Evolutionary conservation across 768 basidiomycete species (phyloP), one percentile per base, ranked within the genome.

Genomic region (Saitozyma podzolica): DNA sequence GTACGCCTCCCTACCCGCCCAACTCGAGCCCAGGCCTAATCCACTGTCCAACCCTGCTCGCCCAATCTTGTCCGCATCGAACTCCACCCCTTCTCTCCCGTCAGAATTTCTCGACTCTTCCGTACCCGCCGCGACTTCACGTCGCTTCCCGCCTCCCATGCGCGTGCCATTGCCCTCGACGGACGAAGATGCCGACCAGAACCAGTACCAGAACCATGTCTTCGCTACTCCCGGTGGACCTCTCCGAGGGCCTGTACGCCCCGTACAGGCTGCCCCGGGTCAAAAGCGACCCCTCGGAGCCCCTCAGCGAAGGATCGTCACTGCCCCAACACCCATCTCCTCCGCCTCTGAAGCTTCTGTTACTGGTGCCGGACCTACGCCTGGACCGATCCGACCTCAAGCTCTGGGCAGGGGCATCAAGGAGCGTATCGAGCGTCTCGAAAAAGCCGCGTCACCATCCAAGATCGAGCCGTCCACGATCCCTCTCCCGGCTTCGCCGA

Each of bases 261-360:
- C 49, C n/a, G 16, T 54, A 10, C 61, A 42, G 19, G 19, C 45
- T n/a, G 11, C 9, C 1, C 47, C 41, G 1, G 42, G 16, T 3
- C 19, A 14, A 9, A 50, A 61, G 42, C 56, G 67, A n/a, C 51
- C 50, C 37, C 50, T 75, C 16, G 74, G 74, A 47, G 69, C 70
- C 47, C 69, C 74, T 20, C 68, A 70, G 41, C 42, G 71, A 42
- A 43, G 74, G 45, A 67, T 71, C 9, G 66, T 69, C 39, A 70
- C 67, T 47, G 71, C 69, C 43, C 70, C 73, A 8, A 45, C n/a
- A n/a, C 52, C 62, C 11, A 11, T 50, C 16, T 40, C 51, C 17
- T 20, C 54, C 11, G 13, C 40, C n/a, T 9, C 42, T 13, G n/a
- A 11, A 47, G 45, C 37, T 37, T 16, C 54, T 40, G 49, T 48